phyloP scores from a whole-genome alignment of 371 early-diverging fungal genomes.

The Furculomyces boomerangus region DNA sequence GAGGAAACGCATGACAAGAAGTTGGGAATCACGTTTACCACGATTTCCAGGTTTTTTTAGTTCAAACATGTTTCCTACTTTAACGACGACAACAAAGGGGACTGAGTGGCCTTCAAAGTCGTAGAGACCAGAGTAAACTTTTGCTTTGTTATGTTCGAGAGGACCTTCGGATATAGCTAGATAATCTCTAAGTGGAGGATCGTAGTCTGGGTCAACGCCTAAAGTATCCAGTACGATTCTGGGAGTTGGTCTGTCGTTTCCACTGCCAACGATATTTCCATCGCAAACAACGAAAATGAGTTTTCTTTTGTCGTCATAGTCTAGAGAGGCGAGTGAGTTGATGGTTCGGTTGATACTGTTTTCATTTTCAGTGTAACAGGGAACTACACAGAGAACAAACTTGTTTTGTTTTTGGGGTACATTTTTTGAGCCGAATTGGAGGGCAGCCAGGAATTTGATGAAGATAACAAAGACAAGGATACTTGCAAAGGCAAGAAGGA shows the following conservation, averaged over 20 bases:
- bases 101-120: conserved; percentile 66
- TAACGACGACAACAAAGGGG: conserved; percentile 84
- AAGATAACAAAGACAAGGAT: conserved; percentile 57
- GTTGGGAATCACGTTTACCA: conserved; percentile 98
- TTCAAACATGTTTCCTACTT: conserved; percentile 66
- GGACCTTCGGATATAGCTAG: conserved; percentile 71
- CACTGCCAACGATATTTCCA: conserved; percentile 84
- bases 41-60: conserved; percentile 75
- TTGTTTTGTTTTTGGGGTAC: conserved; percentile 62
- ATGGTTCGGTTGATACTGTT: conserved; percentile 72
- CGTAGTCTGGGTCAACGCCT: conserved; percentile 70
- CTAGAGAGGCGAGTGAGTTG: conserved; percentile 68
- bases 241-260: conserved; percentile 91
- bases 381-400: conserved; percentile 77
- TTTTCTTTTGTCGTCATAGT: conserved; percentile 80
- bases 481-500: conserved; percentile 50
- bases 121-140: conserved; percentile 92
- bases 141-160: conserved; percentile 79
- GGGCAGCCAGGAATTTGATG: conserved; percentile 73
- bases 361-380: conserved; percentile 91
- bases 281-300: conserved; percentile 74
- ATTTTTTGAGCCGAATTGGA: conserved; percentile 48
- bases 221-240: conserved; percentile 86
- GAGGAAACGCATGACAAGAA: conserved; percentile 93
- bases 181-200: conserved; percentile 67